Conservation (phyloP, 2,329 filamentous ascomycete genomes). For the Diaporthe australafricana region DNA sequence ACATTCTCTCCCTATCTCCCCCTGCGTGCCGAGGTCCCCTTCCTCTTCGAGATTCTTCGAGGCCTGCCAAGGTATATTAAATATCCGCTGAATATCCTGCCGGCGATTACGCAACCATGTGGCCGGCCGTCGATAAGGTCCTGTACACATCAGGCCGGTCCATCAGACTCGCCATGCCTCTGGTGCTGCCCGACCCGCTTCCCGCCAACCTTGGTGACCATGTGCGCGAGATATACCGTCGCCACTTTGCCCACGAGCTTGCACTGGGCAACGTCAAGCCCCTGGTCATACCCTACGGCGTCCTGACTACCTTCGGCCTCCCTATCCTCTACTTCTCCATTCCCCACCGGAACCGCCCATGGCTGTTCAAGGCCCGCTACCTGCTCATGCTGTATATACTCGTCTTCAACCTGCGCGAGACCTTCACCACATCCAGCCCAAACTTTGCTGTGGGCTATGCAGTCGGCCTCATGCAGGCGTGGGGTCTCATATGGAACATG, state of each 20-base stretch:
- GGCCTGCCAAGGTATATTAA: neutral
- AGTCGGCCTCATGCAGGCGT: constrained; percentile 61
- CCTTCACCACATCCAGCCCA: constrained; percentile 57
- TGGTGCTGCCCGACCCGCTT: neutral
- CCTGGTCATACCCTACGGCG: constrained; percentile 63
- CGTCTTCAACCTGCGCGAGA: constrained; percentile 56
- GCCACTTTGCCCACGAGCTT: constrained; percentile 44
- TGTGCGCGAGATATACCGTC: constrained; percentile 31
- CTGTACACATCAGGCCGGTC: constrained; percentile 21
- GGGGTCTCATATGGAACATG: constrained; percentile 62
- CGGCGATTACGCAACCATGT: constrained; percentile 20
- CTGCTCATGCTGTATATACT: constrained; percentile 58
- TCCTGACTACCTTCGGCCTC: constrained; percentile 61
- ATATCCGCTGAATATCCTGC: neutral
- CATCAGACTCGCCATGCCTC: constrained; percentile 13
- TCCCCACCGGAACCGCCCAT: constrained; percentile 62
- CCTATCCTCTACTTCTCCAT: constrained; percentile 67
- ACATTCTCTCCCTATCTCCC: neutral
- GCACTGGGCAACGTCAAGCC: constrained; percentile 56
- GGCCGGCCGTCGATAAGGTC: constrained; percentile 7
- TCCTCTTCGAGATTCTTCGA: too few species aligned
- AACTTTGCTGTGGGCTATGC: constrained; percentile 64
- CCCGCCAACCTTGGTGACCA: constrained; percentile 32
- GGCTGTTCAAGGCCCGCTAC: constrained; percentile 64
- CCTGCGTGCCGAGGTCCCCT: neutral